A percentile compares a stretch with the other conserved stretches of the same genome.
phyloP scores from a whole-genome alignment of 768 basidiomycete genomes.

The Psilocybe sp. region DNA sequence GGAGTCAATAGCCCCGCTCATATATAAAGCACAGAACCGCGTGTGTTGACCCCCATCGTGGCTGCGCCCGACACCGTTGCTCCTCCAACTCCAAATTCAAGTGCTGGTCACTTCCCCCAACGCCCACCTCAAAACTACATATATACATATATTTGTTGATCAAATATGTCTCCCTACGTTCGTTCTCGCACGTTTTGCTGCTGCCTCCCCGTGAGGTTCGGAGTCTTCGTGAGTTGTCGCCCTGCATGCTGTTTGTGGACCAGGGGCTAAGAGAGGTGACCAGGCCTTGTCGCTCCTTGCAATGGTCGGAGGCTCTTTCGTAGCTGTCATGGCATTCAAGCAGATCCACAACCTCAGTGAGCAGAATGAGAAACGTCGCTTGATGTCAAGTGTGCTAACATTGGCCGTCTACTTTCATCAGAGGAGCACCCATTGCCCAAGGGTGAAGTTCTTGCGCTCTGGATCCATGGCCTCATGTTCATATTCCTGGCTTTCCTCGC shows the following conservation, averaged over 20 bases:
- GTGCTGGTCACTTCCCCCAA: slow-evolving; percentile 18
- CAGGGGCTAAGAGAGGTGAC: neutral
- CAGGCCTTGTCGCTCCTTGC: slow-evolving; percentile 36
- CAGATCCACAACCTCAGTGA: slow-evolving; percentile 40
- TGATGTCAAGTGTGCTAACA: neutral
- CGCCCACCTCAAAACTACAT: slow-evolving; percentile 8
- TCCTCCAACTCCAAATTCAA: slow-evolving; percentile 10
- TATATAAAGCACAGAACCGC: slow-evolving; percentile 9
- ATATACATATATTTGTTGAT: slow-evolving; percentile 24
- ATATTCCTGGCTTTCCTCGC: slow-evolving; percentile 46
- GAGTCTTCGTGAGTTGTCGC: slow-evolving; percentile 49
- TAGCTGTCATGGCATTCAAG: slow-evolving; percentile 46
- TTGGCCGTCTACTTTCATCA: slow-evolving; percentile 7
- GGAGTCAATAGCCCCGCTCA: neutral
- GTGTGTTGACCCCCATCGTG: slow-evolving; percentile 22
- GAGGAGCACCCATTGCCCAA: slow-evolving; percentile 32
- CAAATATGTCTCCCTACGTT: slow-evolving; percentile 44
- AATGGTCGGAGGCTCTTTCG: slow-evolving; percentile 39
- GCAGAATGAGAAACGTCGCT: slow-evolving; percentile 15
- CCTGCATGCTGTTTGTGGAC: neutral
- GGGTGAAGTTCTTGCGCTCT: slow-evolving; percentile 40
- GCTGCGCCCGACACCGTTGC: slow-evolving; percentile 32
- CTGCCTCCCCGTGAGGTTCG: slow-evolving; percentile 63
- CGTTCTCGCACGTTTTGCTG: slow-evolving; percentile 59
- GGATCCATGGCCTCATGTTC: slow-evolving; percentile 45